A percentile compares a stretch with the other conserved stretches of the same genome.
Conservation (phyloP, 2,329 filamentous ascomycete species). For the Tolypocladium ovalisporum region DNA sequence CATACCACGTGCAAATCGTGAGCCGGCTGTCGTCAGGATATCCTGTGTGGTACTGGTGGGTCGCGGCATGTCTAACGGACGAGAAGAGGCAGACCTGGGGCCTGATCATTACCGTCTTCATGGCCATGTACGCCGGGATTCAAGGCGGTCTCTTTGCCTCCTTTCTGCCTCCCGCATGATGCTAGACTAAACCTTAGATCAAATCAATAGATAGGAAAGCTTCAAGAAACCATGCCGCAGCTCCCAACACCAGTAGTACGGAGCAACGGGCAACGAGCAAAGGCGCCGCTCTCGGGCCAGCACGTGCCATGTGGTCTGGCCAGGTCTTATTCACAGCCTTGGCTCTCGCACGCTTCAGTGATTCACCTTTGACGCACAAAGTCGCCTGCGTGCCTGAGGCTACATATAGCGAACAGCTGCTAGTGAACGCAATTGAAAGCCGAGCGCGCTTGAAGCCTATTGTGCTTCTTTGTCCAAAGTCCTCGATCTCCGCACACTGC, state of each 20-base stretch:
- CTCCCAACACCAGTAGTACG: neutral
- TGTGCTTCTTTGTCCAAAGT: neutral
- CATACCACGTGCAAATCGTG: constrained; percentile 89
- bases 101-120: constrained; percentile 45
- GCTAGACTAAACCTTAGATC: neutral
- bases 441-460: neutral
- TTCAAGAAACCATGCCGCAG: neutral
- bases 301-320: neutral
- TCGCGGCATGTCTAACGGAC: constrained; percentile 42
- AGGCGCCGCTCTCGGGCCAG: neutral
- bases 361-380: too few species aligned
- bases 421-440: neutral
- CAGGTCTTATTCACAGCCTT: neutral
- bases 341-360: neutral
- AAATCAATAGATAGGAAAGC: neutral
- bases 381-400: neutral
- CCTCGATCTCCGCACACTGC: neutral
- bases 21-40: constrained; percentile 81
- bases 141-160: constrained; percentile 79
- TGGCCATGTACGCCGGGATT: constrained; percentile 72
- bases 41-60: constrained; percentile 78
- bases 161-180: constrained; percentile 78
- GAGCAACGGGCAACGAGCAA: neutral
- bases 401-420: neutral
- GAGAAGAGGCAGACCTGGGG: constrained; percentile 19